A percentile compares a stretch with the other conserved stretches of the same genome.
These are phyloP conservation scores for Brassica napus DNA, from an alignment of 345 rosid species.

Conservation along the genomic window Da-Ae NC_063451.1:24756001-24756500, in stretches of 20 bases:
- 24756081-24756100: too few species aligned
- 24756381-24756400: not conserved
- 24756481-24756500: too few species aligned
- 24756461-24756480: not conserved
- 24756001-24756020: too few species aligned
- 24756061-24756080: not conserved
- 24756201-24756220: not conserved
- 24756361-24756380: not conserved
- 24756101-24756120: not conserved
- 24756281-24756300: not conserved
- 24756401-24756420: not conserved
- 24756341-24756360: not conserved
- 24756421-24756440: not conserved
- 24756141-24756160: too few species aligned
- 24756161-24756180: too few species aligned
- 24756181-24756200: not conserved
- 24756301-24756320: not conserved
- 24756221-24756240: not conserved
- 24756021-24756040: too few species aligned
- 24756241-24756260: too few species aligned
- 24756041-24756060: too few species aligned
- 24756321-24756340: not conserved
- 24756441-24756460: not conserved
- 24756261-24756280: not conserved
- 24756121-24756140: not conserved